Evolutionary conservation across 495 filamentous ascomycete genomes (phyloP).

Genomic region (Polyplosphaeria fusca): DNA sequence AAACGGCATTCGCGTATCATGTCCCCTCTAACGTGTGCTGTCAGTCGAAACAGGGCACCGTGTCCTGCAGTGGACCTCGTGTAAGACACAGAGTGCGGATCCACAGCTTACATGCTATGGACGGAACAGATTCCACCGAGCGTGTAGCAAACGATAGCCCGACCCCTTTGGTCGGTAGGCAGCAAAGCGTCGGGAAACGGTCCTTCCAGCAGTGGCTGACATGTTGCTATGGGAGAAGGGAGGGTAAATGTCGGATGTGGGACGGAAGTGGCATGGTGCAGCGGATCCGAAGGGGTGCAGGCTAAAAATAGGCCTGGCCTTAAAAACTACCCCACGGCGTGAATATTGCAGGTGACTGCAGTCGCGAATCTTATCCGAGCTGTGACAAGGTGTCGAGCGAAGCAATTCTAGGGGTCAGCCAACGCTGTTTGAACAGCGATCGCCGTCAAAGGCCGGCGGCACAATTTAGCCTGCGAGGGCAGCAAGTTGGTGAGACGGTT

Average conservation of each 20-base stretch:
- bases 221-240: background rate
- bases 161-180: too few relatives aligned
- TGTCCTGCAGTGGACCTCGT: too few relatives aligned
- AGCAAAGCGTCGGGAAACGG: background rate
- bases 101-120: too few relatives aligned
- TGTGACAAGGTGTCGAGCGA: background rate
- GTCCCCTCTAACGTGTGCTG: too few relatives aligned
- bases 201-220: background rate
- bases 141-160: too few relatives aligned
- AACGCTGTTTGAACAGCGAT: background rate
- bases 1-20: too few relatives aligned
- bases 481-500: conserved; percentile 3
- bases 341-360: background rate
- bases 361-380: background rate
- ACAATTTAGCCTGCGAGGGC: conserved; percentile 19
- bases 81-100: too few relatives aligned
- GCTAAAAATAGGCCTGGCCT: background rate
- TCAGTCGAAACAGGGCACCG: too few relatives aligned
- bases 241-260: background rate
- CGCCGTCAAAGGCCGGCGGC: background rate
- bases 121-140: too few relatives aligned
- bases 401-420: conserved; percentile 1
- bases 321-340: background rate
- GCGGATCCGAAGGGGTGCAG: background rate
- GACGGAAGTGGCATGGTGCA: background rate